A percentile compares a stretch with the other conserved stretches of the same genome.
Evolutionary conservation across 345 rosid species (phyloP).

Genomic region (Draba incana): DNA sequence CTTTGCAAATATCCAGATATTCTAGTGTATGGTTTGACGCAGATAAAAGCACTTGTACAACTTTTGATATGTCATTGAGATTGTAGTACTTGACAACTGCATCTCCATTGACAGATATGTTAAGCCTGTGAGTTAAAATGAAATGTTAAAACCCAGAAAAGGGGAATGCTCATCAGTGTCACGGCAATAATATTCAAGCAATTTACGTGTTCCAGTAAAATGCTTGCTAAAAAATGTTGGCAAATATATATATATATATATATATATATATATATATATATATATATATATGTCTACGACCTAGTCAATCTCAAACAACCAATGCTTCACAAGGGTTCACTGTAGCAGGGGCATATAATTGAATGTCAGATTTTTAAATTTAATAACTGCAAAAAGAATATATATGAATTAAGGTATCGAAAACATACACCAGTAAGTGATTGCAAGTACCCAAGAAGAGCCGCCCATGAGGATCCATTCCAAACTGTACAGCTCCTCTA

Average conservation of each 20-base stretch:
- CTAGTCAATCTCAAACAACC: constrained; percentile 1
- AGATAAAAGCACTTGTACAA: constrained; percentile 56
- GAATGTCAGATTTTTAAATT: neutral
- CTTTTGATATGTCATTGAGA: constrained; percentile 60
- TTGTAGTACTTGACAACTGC: constrained; percentile 65
- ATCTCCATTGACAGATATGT: constrained; percentile 43
- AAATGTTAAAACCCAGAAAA: neutral
- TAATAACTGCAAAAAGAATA: neutral
- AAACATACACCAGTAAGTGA: constrained; percentile 87
- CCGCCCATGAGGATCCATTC: constrained; percentile 66
- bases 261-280: no score
- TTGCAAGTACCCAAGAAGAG: constrained; percentile 84
- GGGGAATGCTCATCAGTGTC: constrained; percentile 13
- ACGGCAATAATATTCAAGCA: constrained; percentile 10
- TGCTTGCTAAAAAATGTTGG: neutral
- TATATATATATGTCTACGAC: constrained; percentile 22
- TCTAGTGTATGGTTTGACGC: constrained; percentile 49
- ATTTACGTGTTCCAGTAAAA: constrained; percentile 1
- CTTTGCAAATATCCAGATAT: constrained; percentile 61
- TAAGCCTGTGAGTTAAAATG: constrained; percentile 55
- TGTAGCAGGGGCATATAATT: neutral
- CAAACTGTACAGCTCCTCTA: constrained; percentile 76
- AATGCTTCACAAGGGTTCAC: constrained; percentile 3
- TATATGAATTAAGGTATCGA: constrained; percentile 30
- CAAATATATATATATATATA: no score